These are phyloP conservation scores for Terana coerulea DNA, from an alignment of 768 basidiomycete genomes.

Conservation along the genomic window DNA sequence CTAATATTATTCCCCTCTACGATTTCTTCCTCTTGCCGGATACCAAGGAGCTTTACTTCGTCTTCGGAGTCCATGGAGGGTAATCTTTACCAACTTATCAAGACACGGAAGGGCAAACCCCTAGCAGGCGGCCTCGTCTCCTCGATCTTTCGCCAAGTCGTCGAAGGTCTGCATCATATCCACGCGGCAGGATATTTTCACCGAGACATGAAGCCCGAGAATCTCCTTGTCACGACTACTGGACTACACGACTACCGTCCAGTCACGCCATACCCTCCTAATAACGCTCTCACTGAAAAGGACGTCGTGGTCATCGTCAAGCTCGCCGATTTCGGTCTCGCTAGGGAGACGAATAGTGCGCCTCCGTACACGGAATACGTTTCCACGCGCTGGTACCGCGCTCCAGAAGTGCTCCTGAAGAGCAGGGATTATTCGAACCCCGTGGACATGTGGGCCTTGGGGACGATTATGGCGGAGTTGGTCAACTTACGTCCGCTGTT, in stretches of 20 bases:
- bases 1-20: slow-evolving; percentile 97
- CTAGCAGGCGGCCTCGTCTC: slow-evolving; percentile 97
- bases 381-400: slow-evolving; percentile 99
- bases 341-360: slow-evolving; percentile 78
- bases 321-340: slow-evolving; percentile 97
- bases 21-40: slow-evolving; percentile 98
- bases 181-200: slow-evolving; percentile 95
- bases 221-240: slow-evolving; percentile 96
- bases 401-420: slow-evolving; percentile 91
- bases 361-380: slow-evolving; percentile 99
- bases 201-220: slow-evolving; percentile 99
- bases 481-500: slow-evolving; percentile 94
- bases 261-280: slow-evolving; percentile 64
- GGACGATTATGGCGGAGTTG: slow-evolving; percentile 96
- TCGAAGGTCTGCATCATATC: slow-evolving; percentile 87
- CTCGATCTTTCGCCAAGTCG: slow-evolving; percentile 91
- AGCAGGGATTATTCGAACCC: slow-evolving; percentile 94
- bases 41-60: slow-evolving; percentile 96
- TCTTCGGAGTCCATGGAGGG: slow-evolving; percentile 99
- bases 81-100: slow-evolving; percentile 98
- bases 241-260: slow-evolving; percentile 90
- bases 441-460: slow-evolving; percentile 99
- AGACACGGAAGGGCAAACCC: slow-evolving; percentile 89
- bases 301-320: slow-evolving; percentile 98
- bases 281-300: slow-evolving; percentile 69